Conservation (phyloP, 805 yeast genomes). For the Danielia reshetovae region DNA sequence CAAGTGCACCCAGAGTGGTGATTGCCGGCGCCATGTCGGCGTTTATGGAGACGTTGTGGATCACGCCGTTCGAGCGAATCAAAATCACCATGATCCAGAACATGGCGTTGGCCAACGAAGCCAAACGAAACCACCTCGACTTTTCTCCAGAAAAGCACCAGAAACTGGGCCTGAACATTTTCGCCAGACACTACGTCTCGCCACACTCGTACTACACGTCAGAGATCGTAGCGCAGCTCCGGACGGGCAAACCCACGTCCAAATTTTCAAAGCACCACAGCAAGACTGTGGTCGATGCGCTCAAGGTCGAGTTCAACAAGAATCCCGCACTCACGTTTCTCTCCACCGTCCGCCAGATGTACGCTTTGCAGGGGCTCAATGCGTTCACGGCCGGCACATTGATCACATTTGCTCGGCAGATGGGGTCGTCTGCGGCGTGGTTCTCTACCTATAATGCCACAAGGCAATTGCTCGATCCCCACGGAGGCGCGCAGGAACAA, state of each 20-base stretch:
- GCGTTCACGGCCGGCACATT: constrained; percentile 81
- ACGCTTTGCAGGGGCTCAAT: constrained; percentile 62
- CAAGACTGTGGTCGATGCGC: constrained; percentile 10
- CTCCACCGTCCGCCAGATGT: constrained; percentile 61
- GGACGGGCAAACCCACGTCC: constrained; percentile 17
- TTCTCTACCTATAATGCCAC: constrained; percentile 78
- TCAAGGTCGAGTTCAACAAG: constrained; percentile 36
- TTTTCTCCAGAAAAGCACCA: constrained; percentile 19
- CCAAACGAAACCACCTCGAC: constrained; percentile 8
- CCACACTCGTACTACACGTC: constrained; percentile 40
- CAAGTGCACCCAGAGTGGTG: constrained; percentile 75
- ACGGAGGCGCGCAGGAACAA: constrained; percentile 21
- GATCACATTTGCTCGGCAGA: constrained; percentile 81
- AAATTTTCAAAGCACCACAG: constrained; percentile 18
- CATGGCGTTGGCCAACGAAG: constrained; percentile 29
- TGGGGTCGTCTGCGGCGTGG: constrained; percentile 74
- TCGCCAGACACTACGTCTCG: constrained; percentile 33
- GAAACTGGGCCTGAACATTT: constrained; percentile 17
- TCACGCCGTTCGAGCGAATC: constrained; percentile 88
- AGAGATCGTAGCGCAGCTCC: constrained; percentile 28
- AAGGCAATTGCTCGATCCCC: constrained; percentile 66
- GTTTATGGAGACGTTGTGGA: constrained; percentile 70
- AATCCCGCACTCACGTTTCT: constrained; percentile 52
- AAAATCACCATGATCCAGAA: constrained; percentile 80
- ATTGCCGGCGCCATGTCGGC: constrained; percentile 87